These are phyloP conservation scores for Onygenales sp. DNA, from an alignment of 2,329 filamentous ascomycete species.

Conservation along the genomic window DNA sequence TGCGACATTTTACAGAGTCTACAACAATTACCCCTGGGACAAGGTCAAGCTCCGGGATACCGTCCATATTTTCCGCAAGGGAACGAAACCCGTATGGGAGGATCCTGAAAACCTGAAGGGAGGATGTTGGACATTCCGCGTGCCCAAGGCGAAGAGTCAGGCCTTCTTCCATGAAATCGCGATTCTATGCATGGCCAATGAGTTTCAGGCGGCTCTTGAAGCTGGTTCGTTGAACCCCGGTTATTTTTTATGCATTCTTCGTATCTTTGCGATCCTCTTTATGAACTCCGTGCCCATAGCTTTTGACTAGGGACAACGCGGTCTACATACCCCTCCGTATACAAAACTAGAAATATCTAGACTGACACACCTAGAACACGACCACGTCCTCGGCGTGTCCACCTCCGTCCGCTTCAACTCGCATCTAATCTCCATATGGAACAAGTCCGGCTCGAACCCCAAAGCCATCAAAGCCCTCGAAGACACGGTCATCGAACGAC, in stretches of 20 bases:
- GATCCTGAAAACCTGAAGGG: slow-evolving; percentile 79
- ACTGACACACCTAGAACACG: slow-evolving; percentile 49
- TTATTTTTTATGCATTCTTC: not conserved
- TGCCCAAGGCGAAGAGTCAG: slow-evolving; percentile 61
- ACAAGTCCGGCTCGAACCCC: slow-evolving; percentile 74
- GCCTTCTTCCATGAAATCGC: slow-evolving; percentile 34
- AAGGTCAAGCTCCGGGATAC: slow-evolving; percentile 68
- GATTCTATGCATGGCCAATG: slow-evolving; percentile 27
- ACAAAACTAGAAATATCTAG: not conserved
- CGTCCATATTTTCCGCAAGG: slow-evolving; percentile 69
- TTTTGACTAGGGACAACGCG: too few species aligned
- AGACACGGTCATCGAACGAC: slow-evolving; percentile 60
- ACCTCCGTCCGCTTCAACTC: slow-evolving; percentile 83
- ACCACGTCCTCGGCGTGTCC: slow-evolving; percentile 78
- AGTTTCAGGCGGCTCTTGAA: slow-evolving; percentile 60
- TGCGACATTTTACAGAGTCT: slow-evolving; percentile 62
- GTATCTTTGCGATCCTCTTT: not conserved
- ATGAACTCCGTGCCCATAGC: too few species aligned
- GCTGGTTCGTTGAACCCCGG: slow-evolving; percentile 54
- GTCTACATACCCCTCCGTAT: not conserved
- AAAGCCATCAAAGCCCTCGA: slow-evolving; percentile 68
- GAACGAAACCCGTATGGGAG: slow-evolving; percentile 70
- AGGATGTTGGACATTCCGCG: slow-evolving; percentile 86
- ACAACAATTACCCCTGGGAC: slow-evolving; percentile 70
- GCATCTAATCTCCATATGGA: slow-evolving; percentile 85